These are phyloP conservation scores for Elongisporangium undulatum DNA, from an alignment of 352 stramenopile genomes.

Conservation along the genomic window DNA sequence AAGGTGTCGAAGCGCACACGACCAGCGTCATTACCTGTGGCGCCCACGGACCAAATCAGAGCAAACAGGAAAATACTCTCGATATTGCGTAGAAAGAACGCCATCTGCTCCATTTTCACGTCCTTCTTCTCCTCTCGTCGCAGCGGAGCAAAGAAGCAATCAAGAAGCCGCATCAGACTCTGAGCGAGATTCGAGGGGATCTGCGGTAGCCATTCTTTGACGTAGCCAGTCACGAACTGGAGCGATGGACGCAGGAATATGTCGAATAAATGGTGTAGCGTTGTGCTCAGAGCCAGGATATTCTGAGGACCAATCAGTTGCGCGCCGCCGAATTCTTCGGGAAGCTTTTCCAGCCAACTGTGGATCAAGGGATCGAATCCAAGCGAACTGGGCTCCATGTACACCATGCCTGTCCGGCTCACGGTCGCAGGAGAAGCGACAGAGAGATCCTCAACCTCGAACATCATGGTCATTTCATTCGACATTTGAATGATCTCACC, in stretches of 20 bases:
- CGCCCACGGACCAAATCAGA: slow-evolving; percentile 90
- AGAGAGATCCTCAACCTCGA: slow-evolving; percentile 94
- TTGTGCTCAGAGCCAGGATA: slow-evolving; percentile 41
- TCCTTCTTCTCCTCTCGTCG: slow-evolving; percentile 87
- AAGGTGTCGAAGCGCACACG: slow-evolving; percentile 85
- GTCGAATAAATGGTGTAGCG: slow-evolving; percentile 84
- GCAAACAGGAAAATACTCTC: slow-evolving; percentile 92
- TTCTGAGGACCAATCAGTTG: slow-evolving; percentile 30
- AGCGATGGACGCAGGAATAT: slow-evolving; percentile 77
- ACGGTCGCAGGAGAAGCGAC: slow-evolving; percentile 94
- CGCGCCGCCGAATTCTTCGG: slow-evolving; percentile 27
- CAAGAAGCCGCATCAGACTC: slow-evolving; percentile 88
- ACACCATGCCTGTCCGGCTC: slow-evolving; percentile 94
- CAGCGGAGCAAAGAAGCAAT: slow-evolving; percentile 88
- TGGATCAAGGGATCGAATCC: slow-evolving; percentile 86
- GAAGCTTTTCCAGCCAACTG: slow-evolving; percentile 85
- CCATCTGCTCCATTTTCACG: slow-evolving; percentile 58
- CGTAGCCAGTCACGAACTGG: slow-evolving; percentile 80
- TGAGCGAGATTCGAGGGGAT: slow-evolving; percentile 90
- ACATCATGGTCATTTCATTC: slow-evolving; percentile 97
- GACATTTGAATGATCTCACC: slow-evolving; percentile 96
- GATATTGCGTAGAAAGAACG: slow-evolving; percentile 68
- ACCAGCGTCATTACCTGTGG: slow-evolving; percentile 85
- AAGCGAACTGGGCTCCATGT: slow-evolving; percentile 94
- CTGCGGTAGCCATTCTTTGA: slow-evolving; percentile 90